phyloP scores from a whole-genome alignment of 2,329 filamentous ascomycete species.

The Coniochaeta sp. region DNA sequence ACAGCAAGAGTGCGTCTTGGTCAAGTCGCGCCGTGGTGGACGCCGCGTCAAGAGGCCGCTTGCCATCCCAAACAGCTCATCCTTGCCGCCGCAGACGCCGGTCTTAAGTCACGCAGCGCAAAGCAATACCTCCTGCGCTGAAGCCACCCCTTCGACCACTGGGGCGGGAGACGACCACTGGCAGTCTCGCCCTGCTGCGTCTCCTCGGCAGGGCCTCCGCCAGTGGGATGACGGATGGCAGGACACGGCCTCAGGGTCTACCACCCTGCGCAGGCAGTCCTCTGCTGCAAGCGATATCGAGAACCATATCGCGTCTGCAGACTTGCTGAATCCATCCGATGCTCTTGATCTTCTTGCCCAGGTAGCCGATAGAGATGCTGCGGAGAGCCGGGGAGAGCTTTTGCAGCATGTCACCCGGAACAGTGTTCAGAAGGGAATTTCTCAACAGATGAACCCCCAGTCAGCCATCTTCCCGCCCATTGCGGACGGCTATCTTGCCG shows the following conservation, averaged over 20 bases:
- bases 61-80: background rate
- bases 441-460: background rate
- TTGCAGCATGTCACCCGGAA: conserved; percentile 10
- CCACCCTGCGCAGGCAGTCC: conserved; percentile 6
- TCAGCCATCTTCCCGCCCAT: conserved; percentile 22
- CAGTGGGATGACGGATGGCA: conserved; percentile 3
- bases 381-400: background rate
- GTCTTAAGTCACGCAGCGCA: background rate
- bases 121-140: background rate
- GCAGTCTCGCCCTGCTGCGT: background rate
- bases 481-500: conserved; percentile 17
- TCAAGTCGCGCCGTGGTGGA: conserved; percentile 30
- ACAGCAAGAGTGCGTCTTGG: conserved; percentile 28
- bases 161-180: background rate
- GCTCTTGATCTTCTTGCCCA: conserved; percentile 32
- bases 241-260: conserved; percentile 8
- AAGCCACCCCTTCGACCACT: background rate
- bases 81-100: background rate
- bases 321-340: conserved; percentile 32
- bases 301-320: conserved; percentile 29
- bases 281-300: conserved; percentile 19
- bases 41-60: conserved; percentile 17
- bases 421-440: background rate
- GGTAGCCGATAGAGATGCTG: conserved; percentile 15
- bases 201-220: background rate